phyloP scores from a whole-genome alignment of 352 stramenopile species.

The Phytophthora cajani region DNA sequence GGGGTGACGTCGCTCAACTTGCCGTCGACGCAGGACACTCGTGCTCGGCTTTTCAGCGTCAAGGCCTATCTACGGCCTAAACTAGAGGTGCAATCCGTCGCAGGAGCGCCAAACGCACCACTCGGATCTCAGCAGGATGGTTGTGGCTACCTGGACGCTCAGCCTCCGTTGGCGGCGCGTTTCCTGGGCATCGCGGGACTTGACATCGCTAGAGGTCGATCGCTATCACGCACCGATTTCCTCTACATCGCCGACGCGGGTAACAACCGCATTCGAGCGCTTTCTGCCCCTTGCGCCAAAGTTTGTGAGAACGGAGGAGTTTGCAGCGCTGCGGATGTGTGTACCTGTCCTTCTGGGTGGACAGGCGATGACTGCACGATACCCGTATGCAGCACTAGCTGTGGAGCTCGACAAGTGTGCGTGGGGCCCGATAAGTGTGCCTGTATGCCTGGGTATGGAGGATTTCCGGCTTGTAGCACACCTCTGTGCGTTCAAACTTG shows the following conservation, averaged over 20 bases:
- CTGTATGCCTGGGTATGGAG: slow-evolving; percentile 93
- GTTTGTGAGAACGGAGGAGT: slow-evolving; percentile 95
- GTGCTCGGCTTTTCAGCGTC: slow-evolving; percentile 69
- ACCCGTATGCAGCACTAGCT: slow-evolving; percentile 67
- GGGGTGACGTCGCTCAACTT: slow-evolving; percentile 66
- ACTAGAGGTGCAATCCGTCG: slow-evolving; percentile 91
- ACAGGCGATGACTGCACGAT: slow-evolving; percentile 89
- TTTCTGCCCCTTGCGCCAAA: slow-evolving; percentile 92
- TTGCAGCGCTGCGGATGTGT: slow-evolving; percentile 90
- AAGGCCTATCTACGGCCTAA: slow-evolving; percentile 48
- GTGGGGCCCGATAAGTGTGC: slow-evolving; percentile 91
- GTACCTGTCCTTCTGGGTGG: slow-evolving; percentile 90
- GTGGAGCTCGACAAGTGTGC: slow-evolving; percentile 83
- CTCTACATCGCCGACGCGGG: slow-evolving; percentile 92
- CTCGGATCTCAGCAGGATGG: slow-evolving; percentile 80
- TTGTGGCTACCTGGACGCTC: slow-evolving; percentile 88
- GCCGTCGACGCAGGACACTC: slow-evolving; percentile 30
- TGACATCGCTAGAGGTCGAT: slow-evolving; percentile 25
- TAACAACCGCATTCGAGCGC: slow-evolving; percentile 94
- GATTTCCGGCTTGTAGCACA: slow-evolving; percentile 68
- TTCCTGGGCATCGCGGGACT: slow-evolving; percentile 56
- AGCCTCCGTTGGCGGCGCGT: slow-evolving; percentile 83
- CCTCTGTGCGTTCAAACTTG: slow-evolving; percentile 93
- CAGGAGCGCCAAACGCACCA: slow-evolving; percentile 85
- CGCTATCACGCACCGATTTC: slow-evolving; percentile 60